Percentiles rank a stretch among this genome's conserved stretches.
These are phyloP conservation scores for Populus euphratica DNA, from an alignment of 345 rosid genomes.

Conservation along the genomic window DNA sequence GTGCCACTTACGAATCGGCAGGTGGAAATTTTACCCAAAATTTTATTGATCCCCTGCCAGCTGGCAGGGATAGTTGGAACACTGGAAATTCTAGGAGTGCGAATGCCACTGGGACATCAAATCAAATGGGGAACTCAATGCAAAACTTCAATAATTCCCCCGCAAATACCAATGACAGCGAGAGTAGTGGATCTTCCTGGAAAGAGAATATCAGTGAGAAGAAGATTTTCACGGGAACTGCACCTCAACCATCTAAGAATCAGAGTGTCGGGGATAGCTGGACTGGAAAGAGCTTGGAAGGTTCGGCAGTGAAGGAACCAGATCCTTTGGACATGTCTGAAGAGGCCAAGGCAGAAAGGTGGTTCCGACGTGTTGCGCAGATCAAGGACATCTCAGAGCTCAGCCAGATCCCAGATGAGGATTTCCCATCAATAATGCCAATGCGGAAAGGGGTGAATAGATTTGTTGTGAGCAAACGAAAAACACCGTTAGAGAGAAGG, in stretches of 20 bases:
- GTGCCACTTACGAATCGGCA: constrained; percentile 7
- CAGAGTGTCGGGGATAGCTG: constrained; percentile 33
- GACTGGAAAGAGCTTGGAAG: constrained; percentile 81
- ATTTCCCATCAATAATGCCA: constrained; percentile 97
- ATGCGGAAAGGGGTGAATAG: constrained; percentile 98
- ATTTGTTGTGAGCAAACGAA: constrained; percentile 94
- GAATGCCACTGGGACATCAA: background rate
- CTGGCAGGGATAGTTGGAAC: background rate
- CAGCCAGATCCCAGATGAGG: constrained; percentile 97
- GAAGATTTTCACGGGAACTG: constrained; percentile 9
- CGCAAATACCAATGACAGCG: constrained; percentile 5
- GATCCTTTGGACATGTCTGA: constrained; percentile 95
- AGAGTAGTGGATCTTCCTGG: constrained; percentile 10
- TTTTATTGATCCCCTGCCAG: constrained; percentile 6
- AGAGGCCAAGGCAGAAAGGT: constrained; percentile 97
- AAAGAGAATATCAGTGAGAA: constrained; percentile 11
- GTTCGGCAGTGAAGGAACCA: constrained; percentile 78
- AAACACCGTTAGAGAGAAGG: constrained; percentile 85
- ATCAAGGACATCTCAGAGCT: constrained; percentile 93
- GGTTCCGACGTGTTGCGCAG: constrained; percentile 88
- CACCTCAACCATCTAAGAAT: constrained; percentile 24
- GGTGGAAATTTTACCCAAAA: constrained; percentile 20
- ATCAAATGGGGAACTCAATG: background rate
- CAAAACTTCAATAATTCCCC: constrained; percentile 19
- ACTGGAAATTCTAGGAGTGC: constrained; percentile 5